These are phyloP conservation scores for Wakefieldia striispora DNA, from an alignment of 768 basidiomycete genomes.

Conservation along the genomic window DNA sequence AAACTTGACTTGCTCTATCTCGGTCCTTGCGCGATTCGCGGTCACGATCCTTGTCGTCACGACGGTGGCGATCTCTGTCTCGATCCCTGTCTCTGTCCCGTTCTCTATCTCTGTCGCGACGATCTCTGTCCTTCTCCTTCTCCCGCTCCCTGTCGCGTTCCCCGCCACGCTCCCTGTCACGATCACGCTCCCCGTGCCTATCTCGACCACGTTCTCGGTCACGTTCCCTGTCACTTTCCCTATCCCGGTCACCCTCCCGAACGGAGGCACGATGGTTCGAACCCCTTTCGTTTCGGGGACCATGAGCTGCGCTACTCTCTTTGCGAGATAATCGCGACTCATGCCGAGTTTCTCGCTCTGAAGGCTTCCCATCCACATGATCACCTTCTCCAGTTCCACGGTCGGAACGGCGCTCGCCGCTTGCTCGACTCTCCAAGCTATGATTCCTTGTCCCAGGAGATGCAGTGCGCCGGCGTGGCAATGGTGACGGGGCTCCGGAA, in stretches of 20 bases:
- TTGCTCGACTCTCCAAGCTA: slow-evolving; percentile 71
- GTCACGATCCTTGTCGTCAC: slow-evolving; percentile 65
- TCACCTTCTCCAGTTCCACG: slow-evolving; percentile 45
- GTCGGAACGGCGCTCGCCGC: slow-evolving; percentile 62
- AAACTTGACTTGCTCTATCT: slow-evolving; percentile 38
- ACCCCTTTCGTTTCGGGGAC: slow-evolving; percentile 48
- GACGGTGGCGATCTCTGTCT: slow-evolving; percentile 48
- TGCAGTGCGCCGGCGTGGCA: slow-evolving; percentile 55
- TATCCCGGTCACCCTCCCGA: slow-evolving; percentile 36
- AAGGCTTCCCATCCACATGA: slow-evolving; percentile 48
- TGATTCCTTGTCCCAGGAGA: slow-evolving; percentile 68
- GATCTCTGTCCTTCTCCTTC: slow-evolving; percentile 39
- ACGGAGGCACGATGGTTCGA: slow-evolving; percentile 39
- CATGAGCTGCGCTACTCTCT: slow-evolving; percentile 51
- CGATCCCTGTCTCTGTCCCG: slow-evolving; percentile 47
- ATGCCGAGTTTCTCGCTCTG: slow-evolving; percentile 49
- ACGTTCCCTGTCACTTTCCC: slow-evolving; percentile 47
- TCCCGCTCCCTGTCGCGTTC: slow-evolving; percentile 38
- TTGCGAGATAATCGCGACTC: slow-evolving; percentile 44
- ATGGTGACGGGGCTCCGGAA: slow-evolving; percentile 53
- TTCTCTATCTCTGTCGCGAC: slow-evolving; percentile 44
- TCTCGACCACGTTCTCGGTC: slow-evolving; percentile 49
- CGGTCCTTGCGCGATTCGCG: slow-evolving; percentile 62
- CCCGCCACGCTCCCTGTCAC: slow-evolving; percentile 46
- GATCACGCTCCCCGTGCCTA: slow-evolving; percentile 45